Percentiles rank a stretch among this genome's conserved stretches.
These are phyloP conservation scores for Sugiyamaella marilandica DNA, from an alignment of 805 yeast genomes.

Conservation along the genomic window DNA sequence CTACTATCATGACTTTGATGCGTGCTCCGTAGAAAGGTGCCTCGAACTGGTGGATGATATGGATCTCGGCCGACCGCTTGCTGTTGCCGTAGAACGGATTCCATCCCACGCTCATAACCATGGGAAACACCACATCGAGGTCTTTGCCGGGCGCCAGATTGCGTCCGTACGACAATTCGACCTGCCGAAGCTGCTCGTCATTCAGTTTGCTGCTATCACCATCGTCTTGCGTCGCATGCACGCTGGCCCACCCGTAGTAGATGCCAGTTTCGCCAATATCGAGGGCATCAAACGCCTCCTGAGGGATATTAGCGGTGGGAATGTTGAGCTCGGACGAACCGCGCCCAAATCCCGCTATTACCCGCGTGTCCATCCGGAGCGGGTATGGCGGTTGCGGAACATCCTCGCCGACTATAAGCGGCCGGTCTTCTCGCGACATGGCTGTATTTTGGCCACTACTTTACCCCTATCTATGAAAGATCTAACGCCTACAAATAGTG, in stretches of 20 bases:
- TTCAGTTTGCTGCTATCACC: conserved; percentile 18
- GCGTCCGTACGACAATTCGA: conserved; percentile 60
- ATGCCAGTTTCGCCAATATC: conserved; percentile 63
- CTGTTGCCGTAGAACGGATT: conserved; percentile 85
- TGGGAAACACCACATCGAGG: conserved; percentile 55
- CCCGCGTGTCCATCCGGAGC: conserved; percentile 31
- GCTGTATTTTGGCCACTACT: background rate
- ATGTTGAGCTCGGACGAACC: conserved; percentile 92
- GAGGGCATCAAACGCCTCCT: conserved; percentile 42
- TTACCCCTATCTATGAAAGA: too few species aligned
- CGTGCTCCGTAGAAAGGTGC: conserved; percentile 77
- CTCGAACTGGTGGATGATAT: conserved; percentile 69
- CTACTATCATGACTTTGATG: conserved; percentile 66
- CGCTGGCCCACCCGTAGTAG: conserved; percentile 73
- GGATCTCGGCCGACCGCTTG: conserved; percentile 77
- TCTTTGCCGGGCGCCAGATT: conserved; percentile 38
- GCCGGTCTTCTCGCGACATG: conserved; percentile 21
- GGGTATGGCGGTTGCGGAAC: conserved; percentile 35
- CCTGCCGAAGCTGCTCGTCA: conserved; percentile 24
- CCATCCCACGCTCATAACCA: conserved; percentile 95
- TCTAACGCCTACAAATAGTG: too few species aligned
- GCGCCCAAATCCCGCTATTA: conserved; percentile 86
- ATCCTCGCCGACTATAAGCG: conserved; percentile 32
- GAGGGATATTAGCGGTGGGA: conserved; percentile 89
- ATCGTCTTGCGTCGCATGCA: conserved; percentile 27